These are phyloP conservation scores for Aaosphaeria pasadenensis DNA, from an alignment of 2,329 filamentous ascomycete species.

Conservation along the genomic window DNA sequence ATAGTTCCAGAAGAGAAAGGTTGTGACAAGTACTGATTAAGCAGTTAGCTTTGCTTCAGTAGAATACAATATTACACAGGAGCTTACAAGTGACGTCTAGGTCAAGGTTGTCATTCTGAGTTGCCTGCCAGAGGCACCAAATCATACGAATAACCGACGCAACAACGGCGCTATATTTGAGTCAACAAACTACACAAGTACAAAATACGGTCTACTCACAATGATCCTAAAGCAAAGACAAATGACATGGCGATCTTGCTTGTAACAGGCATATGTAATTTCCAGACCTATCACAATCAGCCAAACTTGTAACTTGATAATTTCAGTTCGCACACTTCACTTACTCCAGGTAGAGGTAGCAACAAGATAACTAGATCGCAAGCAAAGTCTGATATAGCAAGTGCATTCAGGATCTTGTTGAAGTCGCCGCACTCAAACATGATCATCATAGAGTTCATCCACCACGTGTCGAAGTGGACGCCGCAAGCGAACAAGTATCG, in stretches of 20 bases:
- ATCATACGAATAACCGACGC: conserved; percentile 3
- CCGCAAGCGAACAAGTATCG: conserved; percentile 1
- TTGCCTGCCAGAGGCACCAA: background rate
- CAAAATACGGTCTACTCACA: background rate
- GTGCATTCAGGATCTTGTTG: background rate
- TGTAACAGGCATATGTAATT: background rate
- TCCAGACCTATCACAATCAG: background rate
- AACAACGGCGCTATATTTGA: background rate
- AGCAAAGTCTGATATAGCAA: conserved; percentile 1
- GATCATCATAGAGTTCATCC: background rate
- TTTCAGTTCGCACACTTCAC: background rate
- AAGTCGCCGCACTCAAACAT: conserved; percentile 1
- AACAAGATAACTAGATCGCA: conserved; percentile 1
- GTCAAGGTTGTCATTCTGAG: background rate
- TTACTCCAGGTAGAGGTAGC: background rate
- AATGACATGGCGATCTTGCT: background rate
- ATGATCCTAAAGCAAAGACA: background rate
- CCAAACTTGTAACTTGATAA: background rate
- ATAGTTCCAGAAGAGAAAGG: conserved; percentile 1
- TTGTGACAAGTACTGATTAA: conserved; percentile 1
- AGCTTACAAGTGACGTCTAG: background rate
- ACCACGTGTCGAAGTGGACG: conserved; percentile 1
- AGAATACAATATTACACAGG: background rate
- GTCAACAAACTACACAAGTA: background rate
- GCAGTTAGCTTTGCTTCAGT: background rate